phyloP scores from a whole-genome alignment of 768 basidiomycete genomes.

The Lentinula sp. region DNA sequence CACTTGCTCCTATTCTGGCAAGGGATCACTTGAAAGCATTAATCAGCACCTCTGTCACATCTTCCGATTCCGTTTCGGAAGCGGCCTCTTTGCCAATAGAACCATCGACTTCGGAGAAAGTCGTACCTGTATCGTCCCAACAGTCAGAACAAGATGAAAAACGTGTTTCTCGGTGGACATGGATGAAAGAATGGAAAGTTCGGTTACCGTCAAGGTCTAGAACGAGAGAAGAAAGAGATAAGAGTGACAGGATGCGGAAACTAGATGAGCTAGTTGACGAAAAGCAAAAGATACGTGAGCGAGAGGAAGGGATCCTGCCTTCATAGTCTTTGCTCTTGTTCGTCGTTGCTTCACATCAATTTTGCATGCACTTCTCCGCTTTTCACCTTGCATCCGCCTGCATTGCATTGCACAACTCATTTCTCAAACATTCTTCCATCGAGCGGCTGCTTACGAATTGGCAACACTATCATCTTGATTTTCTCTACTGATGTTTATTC shows the following conservation, averaged over 20 bases:
- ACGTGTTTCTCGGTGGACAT: constrained; percentile 5
- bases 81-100: neutral
- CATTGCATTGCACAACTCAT: neutral
- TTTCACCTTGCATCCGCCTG: neutral
- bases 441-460: neutral
- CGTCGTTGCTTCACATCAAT: neutral
- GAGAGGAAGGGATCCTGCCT: constrained; percentile 1
- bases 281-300: neutral
- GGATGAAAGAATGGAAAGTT: constrained; percentile 6
- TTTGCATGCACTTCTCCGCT: neutral
- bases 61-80: neutral
- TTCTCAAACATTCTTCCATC: neutral
- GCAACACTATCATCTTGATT: neutral
- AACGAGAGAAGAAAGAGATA: constrained; percentile 1
- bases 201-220: constrained; percentile 4
- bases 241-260: neutral
- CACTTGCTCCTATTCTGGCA: constrained; percentile 81
- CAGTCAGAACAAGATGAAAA: constrained; percentile 1
- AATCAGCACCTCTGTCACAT: neutral
- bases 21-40: constrained; percentile 26
- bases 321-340: constrained; percentile 1
- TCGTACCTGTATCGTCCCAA: neutral
- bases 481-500: neutral
- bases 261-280: constrained; percentile 4
- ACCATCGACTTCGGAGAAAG: neutral